Conservation (phyloP, 2,329 filamentous ascomycete species). For the Trichoderma sp. region DNA sequence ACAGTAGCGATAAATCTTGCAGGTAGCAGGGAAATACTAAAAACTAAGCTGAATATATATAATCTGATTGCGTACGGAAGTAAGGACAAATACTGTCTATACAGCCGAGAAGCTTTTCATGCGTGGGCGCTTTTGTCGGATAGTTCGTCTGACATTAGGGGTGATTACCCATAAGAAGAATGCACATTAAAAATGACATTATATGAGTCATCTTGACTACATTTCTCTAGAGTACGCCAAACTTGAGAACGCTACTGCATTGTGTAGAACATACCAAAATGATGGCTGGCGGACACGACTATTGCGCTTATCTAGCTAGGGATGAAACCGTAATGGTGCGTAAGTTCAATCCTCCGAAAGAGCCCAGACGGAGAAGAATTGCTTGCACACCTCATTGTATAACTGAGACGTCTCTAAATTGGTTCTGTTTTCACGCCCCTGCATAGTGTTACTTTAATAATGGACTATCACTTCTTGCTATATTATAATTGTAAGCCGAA, state of each 20-base stretch:
- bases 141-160: too few species aligned
- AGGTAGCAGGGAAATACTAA: background rate
- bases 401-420: background rate
- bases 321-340: background rate
- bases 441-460: background rate
- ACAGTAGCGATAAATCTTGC: background rate
- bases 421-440: background rate
- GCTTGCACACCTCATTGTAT: background rate
- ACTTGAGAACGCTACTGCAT: background rate
- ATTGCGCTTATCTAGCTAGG: background rate
- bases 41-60: background rate
- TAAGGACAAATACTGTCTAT: background rate
- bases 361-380: background rate
- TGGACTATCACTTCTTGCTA: background rate
- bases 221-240: background rate
- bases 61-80: background rate
- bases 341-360: background rate
- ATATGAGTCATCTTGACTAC: background rate
- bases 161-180: background rate
- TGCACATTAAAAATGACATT: background rate
- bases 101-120: too few species aligned
- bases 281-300: background rate
- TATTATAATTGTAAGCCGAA: background rate
- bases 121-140: too few species aligned
- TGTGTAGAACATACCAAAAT: background rate